Percentiles rank a stretch among this genome's conserved stretches.
Conservation (phyloP, 495 filamentous ascomycete genomes). For the Trichoderma asperelloides region DNA sequence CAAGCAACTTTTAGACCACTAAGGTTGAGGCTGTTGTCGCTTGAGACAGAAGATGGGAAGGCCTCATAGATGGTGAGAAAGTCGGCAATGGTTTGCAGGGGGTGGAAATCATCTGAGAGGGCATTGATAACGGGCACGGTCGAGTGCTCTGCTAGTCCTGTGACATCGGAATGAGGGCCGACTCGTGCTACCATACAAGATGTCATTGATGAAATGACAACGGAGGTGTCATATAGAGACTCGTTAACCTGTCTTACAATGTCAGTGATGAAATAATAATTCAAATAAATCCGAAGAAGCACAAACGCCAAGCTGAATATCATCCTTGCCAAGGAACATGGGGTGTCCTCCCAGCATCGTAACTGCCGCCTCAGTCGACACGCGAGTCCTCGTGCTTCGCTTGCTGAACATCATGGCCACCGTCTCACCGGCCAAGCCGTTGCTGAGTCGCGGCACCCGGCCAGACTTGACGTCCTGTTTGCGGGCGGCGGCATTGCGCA, state of each 20-base stretch:
- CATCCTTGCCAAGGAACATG: slow-evolving; percentile 90
- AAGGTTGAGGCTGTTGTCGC: slow-evolving; percentile 49
- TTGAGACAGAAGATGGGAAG: slow-evolving; percentile 38
- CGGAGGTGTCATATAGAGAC: slow-evolving; percentile 76
- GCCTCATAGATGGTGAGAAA: slow-evolving; percentile 82
- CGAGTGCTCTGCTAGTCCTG: slow-evolving; percentile 67
- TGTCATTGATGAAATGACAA: slow-evolving; percentile 87
- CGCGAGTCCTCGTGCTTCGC: slow-evolving; percentile 81
- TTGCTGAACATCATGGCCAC: slow-evolving; percentile 96
- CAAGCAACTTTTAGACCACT: slow-evolving; percentile 85
- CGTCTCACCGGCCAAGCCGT: slow-evolving; percentile 65
- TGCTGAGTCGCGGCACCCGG: slow-evolving; percentile 42
- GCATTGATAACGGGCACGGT: slow-evolving; percentile 92
- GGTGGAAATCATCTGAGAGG: slow-evolving; percentile 79
- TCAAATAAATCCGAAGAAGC: not conserved
- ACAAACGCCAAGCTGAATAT: slow-evolving; percentile 86
- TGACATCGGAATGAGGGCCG: slow-evolving; percentile 72
- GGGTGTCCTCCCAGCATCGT: slow-evolving; percentile 79
- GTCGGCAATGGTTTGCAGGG: slow-evolving; percentile 86
- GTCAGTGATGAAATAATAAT: not conserved
- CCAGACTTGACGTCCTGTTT: slow-evolving; percentile 73
- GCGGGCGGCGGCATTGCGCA: slow-evolving; percentile 67
- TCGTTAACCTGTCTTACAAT: slow-evolving; percentile 59
- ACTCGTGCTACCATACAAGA: slow-evolving; percentile 86
- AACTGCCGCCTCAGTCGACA: slow-evolving; percentile 85